Evolutionary conservation across 192 early-diverging fungal species (phyloP).

Genomic region (Umbelopsis sp.): DNA sequence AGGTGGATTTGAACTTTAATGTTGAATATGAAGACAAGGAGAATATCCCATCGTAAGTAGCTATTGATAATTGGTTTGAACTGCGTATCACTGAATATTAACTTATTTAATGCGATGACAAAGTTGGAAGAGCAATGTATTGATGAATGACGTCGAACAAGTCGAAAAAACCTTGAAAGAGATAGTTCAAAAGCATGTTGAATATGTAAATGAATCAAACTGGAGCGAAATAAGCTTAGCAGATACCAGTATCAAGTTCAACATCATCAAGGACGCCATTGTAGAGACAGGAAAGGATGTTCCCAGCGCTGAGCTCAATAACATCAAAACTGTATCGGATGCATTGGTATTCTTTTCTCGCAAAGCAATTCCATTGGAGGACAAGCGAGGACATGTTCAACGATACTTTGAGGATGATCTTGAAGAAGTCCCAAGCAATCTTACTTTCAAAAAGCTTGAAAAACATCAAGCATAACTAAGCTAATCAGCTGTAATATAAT

Average conservation of each 20-base stretch:
- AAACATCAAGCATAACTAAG: conserved; percentile 15
- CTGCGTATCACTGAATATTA: not conserved
- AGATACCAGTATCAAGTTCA: conserved; percentile 40
- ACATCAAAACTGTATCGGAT: conserved; percentile 37
- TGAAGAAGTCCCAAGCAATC: conserved; percentile 25
- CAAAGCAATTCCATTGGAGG: not conserved
- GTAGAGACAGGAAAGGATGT: conserved; percentile 34
- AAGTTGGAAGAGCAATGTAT: conserved; percentile 25
- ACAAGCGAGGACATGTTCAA: not conserved
- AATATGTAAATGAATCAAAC: conserved; percentile 13
- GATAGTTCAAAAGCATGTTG: conserved; percentile 26
- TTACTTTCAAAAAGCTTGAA: conserved; percentile 26
- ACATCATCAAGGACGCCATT: conserved; percentile 42
- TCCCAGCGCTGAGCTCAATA: conserved; percentile 41
- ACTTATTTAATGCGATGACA: not conserved
- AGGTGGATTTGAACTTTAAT: conserved; percentile 2
- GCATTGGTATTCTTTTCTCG: conserved; percentile 34
- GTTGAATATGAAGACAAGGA: not conserved
- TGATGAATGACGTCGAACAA: conserved; percentile 27
- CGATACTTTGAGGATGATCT: conserved; percentile 21
- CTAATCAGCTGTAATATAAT: conserved; percentile 18
- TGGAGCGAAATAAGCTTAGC: conserved; percentile 22
- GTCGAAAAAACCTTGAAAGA: conserved; percentile 23
- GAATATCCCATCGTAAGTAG: not conserved
- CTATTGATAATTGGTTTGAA: not conserved